A percentile compares a stretch with the other conserved stretches of the same genome.
Conservation (phyloP, 2,329 filamentous ascomycete genomes). For the Sporothrix phasma region DNA sequence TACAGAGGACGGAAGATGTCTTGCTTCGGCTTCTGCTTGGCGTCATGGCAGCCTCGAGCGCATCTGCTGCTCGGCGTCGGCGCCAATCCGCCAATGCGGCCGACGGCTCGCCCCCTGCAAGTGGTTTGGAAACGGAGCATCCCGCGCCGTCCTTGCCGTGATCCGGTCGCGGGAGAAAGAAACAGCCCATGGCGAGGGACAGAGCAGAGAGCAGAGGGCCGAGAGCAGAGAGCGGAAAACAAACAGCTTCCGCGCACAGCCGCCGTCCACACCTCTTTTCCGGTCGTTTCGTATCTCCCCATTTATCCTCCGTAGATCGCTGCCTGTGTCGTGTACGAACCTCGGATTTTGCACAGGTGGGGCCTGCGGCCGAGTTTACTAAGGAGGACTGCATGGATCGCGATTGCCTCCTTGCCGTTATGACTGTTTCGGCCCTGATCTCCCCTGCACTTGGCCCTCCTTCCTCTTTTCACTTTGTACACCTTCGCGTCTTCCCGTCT, state of each 20-base stretch:
- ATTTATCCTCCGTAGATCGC: neutral
- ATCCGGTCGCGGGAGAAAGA: neutral
- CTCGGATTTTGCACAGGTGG: neutral
- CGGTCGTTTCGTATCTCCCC: neutral
- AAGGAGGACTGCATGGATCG: neutral
- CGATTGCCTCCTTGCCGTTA: neutral
- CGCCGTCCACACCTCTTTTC: neutral
- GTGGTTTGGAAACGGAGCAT: neutral
- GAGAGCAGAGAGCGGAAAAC: too few relatives aligned
- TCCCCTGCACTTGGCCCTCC: neutral
- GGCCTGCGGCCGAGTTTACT: neutral
- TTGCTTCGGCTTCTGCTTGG: neutral
- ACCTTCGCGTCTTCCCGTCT: too few relatives aligned
- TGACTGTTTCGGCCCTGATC: neutral
- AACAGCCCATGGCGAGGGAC: too few relatives aligned
- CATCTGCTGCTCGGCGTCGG: conserved; percentile 1
- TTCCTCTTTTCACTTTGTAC: neutral
- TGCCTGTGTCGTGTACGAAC: neutral
- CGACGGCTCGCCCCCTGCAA: neutral
- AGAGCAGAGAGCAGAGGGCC: too few relatives aligned
- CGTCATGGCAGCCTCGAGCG: neutral
- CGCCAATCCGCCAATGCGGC: neutral
- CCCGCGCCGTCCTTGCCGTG: neutral
- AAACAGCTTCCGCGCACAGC: neutral
- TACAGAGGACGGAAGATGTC: too few relatives aligned